Evolutionary conservation across 2,329 filamentous ascomycete species (phyloP).

Genomic region (Talaromyces piceae): DNA sequence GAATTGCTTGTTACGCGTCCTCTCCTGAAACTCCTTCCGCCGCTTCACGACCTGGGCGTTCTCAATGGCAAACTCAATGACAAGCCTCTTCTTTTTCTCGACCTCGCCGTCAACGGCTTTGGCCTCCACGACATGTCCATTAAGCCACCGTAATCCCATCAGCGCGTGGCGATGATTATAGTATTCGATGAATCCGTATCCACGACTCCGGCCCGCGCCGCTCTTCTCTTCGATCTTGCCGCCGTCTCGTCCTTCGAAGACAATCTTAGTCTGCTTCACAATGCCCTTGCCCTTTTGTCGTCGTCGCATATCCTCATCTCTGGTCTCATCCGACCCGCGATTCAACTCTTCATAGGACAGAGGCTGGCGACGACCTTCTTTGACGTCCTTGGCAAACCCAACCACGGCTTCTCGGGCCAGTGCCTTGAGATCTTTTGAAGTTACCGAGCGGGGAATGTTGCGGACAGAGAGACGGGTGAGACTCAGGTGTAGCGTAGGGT

Average conservation of each 20-base stretch:
- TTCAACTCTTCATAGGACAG: conserved; percentile 84
- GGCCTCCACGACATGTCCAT: conserved; percentile 58
- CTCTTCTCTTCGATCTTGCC: conserved; percentile 71
- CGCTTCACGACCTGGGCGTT: conserved; percentile 92
- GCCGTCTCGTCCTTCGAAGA: conserved; percentile 82
- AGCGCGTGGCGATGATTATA: conserved; percentile 86
- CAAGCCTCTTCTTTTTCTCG: conserved; percentile 79
- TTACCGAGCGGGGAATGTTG: conserved; percentile 78
- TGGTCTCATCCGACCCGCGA: conserved; percentile 72
- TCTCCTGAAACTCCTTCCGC: conserved; percentile 41
- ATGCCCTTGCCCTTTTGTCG: conserved; percentile 79
- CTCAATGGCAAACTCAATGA: conserved; percentile 97
- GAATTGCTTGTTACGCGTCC: conserved; percentile 16
- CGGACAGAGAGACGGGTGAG: conserved; percentile 84
- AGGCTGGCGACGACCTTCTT: conserved; percentile 63
- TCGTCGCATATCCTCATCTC: conserved; percentile 68
- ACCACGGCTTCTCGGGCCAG: conserved; percentile 89
- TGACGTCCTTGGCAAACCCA: conserved; percentile 86
- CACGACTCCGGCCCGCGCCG: conserved; percentile 75
- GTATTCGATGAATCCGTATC: conserved; percentile 97
- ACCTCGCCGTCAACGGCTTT: conserved; percentile 27
- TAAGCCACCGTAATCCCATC: conserved; percentile 91
- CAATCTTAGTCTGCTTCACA: conserved; percentile 87
- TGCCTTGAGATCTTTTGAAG: conserved; percentile 81
- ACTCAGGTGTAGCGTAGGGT: conserved; percentile 81